phyloP scores from a whole-genome alignment of 257 asterid species.

The Solanum virginianum region DNA sequence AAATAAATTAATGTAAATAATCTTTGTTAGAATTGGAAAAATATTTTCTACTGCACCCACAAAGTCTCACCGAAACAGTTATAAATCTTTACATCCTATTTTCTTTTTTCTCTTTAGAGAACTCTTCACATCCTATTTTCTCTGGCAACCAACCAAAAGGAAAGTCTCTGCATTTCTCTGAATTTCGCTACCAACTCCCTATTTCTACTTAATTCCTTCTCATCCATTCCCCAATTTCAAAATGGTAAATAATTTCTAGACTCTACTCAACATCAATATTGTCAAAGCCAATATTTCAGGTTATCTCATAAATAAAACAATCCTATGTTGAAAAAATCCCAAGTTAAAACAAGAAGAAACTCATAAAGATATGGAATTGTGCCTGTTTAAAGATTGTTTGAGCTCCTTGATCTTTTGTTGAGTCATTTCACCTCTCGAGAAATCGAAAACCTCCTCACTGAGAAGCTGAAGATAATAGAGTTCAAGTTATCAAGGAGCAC shows the following conservation, averaged over 20 bases:
- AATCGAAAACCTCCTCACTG: constrained; percentile 99
- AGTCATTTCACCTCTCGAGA: constrained; percentile 99
- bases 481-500: constrained; percentile 1
- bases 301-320: neutral
- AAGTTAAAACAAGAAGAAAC: neutral
- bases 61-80: neutral
- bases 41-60: neutral
- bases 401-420: constrained; percentile 96
- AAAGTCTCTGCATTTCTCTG: neutral
- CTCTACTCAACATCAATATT: neutral
- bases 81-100: neutral
- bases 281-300: neutral
- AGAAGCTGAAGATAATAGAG: constrained; percentile 52
- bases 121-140: neutral
- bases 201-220: neutral
- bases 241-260: neutral
- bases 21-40: neutral
- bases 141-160: neutral
- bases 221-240: neutral
- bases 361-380: neutral
- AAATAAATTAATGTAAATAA: neutral
- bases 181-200: neutral
- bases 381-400: constrained; percentile 91
- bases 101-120: neutral
- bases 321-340: neutral